phyloP scores from a whole-genome alignment of 441 rosid genomes.

The Cnidoscolus chayamansa region DNA sequence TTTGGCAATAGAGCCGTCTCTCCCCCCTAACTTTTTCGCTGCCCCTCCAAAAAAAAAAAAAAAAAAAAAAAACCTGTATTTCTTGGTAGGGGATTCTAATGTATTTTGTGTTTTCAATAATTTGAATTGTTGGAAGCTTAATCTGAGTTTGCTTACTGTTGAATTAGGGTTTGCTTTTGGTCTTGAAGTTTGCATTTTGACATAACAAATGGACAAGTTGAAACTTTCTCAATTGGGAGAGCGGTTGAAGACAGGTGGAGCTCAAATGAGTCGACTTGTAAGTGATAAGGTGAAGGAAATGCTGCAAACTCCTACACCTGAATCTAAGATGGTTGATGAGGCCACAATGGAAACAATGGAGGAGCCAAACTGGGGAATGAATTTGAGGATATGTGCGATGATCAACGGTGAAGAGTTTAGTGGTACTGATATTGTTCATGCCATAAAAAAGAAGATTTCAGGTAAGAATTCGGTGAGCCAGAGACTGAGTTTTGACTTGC shows the following conservation, averaged over 20 bases:
- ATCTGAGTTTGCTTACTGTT: not conserved
- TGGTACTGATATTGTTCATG: constrained; percentile 61
- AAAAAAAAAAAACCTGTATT: too few relatives aligned
- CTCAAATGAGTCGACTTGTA: constrained; percentile 70
- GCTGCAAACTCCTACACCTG: constrained; percentile 71
- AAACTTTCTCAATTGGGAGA: constrained; percentile 76
- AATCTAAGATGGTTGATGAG: constrained; percentile 78
- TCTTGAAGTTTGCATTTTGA: constrained; percentile 18
- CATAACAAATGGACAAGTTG: constrained; percentile 52
- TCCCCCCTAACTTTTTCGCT: too few relatives aligned
- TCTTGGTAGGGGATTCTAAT: too few relatives aligned
- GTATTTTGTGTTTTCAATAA: not conserved
- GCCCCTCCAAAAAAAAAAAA: too few relatives aligned
- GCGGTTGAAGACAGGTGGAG: constrained; percentile 66
- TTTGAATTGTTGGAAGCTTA: not conserved
- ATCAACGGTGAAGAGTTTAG: constrained; percentile 64
- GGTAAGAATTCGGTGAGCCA: constrained; percentile 56
- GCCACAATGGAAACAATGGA: constrained; percentile 67
- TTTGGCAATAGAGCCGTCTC: too few relatives aligned
- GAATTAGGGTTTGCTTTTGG: constrained; percentile 28
- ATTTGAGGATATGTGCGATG: constrained; percentile 79
- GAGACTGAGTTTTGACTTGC: constrained; percentile 66
- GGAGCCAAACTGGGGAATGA: constrained; percentile 87
- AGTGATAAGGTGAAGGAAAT: constrained; percentile 81
- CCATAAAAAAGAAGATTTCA: constrained; percentile 66